Evolutionary conservation across 2,329 filamentous ascomycete species (phyloP), one percentile per base, ranked within the genome.

Genomic region (Aureobasidium sp.): DNA sequence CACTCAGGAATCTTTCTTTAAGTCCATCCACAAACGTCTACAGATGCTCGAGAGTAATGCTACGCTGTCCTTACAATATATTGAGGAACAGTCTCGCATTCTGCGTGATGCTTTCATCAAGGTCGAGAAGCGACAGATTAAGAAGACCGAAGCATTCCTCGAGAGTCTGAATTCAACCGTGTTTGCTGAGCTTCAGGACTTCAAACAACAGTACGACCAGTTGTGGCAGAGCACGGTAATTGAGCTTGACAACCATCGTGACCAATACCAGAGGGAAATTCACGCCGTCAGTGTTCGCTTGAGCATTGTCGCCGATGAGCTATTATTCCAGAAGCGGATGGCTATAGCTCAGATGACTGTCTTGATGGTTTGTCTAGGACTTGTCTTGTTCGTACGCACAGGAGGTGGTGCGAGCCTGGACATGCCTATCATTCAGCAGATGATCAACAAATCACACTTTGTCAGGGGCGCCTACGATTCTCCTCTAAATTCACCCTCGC

Each of bases 1-100:
- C 0, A 94, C 95, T 1, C 94, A 99, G 73, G 94, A 99, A 72
- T 94, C 90, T 1, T 97, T 99, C 75, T 99, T 97, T 82, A 97
- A 97, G 73, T 90, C 91, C 4, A 88, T 97, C 9, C 91, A 92
- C 65, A 97, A 97, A 74, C 89, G 94, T 1, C 81, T 99, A 5
- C 90, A 93, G 66, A 86, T 92, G 68, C 85, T 97, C 8, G 94
- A 99, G 74, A 85, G 90, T 16, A 99, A 97, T 72, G 91, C 92
- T 11, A 96, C 93, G 0, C 80, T 97, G 11, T 96, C 92, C 0
- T 79, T 97, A 9, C 90, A 96, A 69, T 99, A 99, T 70, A 96
- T 99, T 63, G 93, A 97, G 76, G 91, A 96, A 63, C 94, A 97
- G 72, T 97, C 93, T 4, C 88, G 86, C 53, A 91, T 96, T 64